phyloP scores from a whole-genome alignment of 2,329 filamentous ascomycete genomes.

The Ophiostoma sp. region DNA sequence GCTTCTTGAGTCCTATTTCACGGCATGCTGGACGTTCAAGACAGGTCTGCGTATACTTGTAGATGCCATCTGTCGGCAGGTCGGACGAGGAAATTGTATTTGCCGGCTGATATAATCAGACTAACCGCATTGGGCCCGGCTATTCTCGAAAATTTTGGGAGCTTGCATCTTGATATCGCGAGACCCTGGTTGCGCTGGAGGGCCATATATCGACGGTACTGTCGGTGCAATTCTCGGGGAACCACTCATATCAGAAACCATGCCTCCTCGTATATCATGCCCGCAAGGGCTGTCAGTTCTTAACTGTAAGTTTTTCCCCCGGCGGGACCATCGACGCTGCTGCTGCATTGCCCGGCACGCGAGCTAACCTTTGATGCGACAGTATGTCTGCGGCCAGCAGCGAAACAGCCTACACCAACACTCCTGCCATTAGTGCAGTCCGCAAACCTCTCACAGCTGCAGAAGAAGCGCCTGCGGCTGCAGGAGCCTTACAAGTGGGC shows the following conservation, averaged over 20 bases:
- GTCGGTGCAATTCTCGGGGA: constrained; percentile 5
- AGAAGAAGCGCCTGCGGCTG: constrained; percentile 60
- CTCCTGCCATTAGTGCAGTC: constrained; percentile 58
- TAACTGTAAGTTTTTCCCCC: constrained; percentile 47
- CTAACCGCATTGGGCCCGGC: constrained; percentile 17
- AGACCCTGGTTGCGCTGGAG: constrained; percentile 16
- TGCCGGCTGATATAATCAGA: neutral
- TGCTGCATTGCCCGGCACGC: neutral
- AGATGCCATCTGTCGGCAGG: neutral
- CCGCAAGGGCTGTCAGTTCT: constrained; percentile 55
- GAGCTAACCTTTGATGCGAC: constrained; percentile 10
- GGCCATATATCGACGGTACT: neutral
- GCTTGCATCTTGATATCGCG: constrained; percentile 18
- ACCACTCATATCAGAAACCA: constrained; percentile 36
- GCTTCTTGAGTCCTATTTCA: neutral
- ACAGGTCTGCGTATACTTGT: neutral
- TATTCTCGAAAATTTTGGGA: constrained; percentile 23
- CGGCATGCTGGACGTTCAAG: neutral
- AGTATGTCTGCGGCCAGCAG: constrained; percentile 58
- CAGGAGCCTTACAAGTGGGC: constrained; percentile 77
- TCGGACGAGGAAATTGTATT: constrained; percentile 17
- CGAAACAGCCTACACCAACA: constrained; percentile 41
- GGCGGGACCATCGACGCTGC: constrained; percentile 18
- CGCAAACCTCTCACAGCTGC: constrained; percentile 56
- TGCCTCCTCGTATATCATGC: constrained; percentile 62